Evolutionary conservation across 192 early-diverging fungal genomes (phyloP), one percentile per base, ranked within the genome.

Genomic region (Backusella circina): DNA sequence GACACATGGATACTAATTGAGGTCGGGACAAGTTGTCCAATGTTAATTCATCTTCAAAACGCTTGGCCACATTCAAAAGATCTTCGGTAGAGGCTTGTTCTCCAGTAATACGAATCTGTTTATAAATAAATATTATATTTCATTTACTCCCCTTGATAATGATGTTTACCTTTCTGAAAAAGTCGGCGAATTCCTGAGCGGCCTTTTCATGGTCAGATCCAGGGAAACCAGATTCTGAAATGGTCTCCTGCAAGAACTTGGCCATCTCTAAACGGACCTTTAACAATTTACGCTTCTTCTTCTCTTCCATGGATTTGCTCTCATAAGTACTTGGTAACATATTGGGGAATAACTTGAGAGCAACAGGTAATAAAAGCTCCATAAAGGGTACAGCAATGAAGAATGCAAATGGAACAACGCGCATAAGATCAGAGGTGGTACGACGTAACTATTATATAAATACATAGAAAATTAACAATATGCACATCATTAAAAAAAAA

Each of bases 251-350:
- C 81, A 99, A 83, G 81, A 97, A 98, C 74, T 93, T 91, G 70
- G 96, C 94, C 93, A 99, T 95, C 77, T 99, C 93, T 28, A 98
- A 85, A 69, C 97, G 92, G 57, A 99, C 92, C 79, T 95, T 92
- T 69, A 97, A 86, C 54, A 96, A 85, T 88, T 96, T 97, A 77
- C 88, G 90, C 77, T 93, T 93, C 85, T 99, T 99, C 85, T 99
- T 95, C 74, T 99, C 97, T 83, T 91, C 89, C 70, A 86, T 85
- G 82, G 88, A 95, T 84, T 95, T 93, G 88, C 92, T 91, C 82
- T 97, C 96, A 85, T 96, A 99, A 5, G 97, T 99, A 70, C 91
- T 93, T 10, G 97, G 97, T 38, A 99, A 81, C 95, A 99, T 97
- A 77, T 96, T 94, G 26, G 97, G 97, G 90, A 98, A 99, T 57